Percentiles rank a stretch among this genome's conserved stretches.
phyloP scores from a whole-genome alignment of 1,139 yeast genomes.

The Kodamaea sp. region DNA sequence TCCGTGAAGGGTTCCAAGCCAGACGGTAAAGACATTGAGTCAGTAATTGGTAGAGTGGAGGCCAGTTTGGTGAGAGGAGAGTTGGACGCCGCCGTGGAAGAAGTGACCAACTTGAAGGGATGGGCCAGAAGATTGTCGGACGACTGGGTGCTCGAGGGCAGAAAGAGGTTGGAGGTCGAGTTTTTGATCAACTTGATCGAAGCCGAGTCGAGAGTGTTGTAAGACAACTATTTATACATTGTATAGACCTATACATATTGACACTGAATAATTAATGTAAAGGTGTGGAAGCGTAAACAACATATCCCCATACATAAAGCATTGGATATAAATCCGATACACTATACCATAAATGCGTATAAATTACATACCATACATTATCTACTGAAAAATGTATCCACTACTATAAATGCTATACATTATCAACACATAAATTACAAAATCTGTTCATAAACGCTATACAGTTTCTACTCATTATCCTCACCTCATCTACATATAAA shows the following conservation, averaged over 20 bases:
- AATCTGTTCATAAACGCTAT: too few species aligned
- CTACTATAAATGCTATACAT: too few species aligned
- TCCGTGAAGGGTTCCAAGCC: slow-evolving; percentile 57
- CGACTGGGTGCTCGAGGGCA: slow-evolving; percentile 88
- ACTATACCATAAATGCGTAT: too few species aligned
- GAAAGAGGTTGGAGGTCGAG: slow-evolving; percentile 87
- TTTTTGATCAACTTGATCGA: slow-evolving; percentile 68
- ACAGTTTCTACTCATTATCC: too few species aligned
- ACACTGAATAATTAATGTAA: not conserved
- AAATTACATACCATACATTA: too few species aligned
- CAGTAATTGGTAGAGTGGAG: slow-evolving; percentile 84
- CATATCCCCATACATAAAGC: too few species aligned
- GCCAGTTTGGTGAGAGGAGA: slow-evolving; percentile 74
- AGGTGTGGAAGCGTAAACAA: not conserved
- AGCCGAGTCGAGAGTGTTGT: slow-evolving; percentile 52
- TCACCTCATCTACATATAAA: too few species aligned
- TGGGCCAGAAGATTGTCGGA: slow-evolving; percentile 89
- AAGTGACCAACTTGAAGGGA: slow-evolving; percentile 85
- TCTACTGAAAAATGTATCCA: too few species aligned
- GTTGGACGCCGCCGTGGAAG: slow-evolving; percentile 87
- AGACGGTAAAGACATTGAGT: slow-evolving; percentile 82
- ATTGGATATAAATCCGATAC: too few species aligned
- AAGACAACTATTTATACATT: slow-evolving; percentile 11
- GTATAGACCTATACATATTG: not conserved
- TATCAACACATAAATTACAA: too few species aligned